Conservation (phyloP, 2,329 filamentous ascomycete genomes). For the Sphaerulina vaccinii region DNA sequence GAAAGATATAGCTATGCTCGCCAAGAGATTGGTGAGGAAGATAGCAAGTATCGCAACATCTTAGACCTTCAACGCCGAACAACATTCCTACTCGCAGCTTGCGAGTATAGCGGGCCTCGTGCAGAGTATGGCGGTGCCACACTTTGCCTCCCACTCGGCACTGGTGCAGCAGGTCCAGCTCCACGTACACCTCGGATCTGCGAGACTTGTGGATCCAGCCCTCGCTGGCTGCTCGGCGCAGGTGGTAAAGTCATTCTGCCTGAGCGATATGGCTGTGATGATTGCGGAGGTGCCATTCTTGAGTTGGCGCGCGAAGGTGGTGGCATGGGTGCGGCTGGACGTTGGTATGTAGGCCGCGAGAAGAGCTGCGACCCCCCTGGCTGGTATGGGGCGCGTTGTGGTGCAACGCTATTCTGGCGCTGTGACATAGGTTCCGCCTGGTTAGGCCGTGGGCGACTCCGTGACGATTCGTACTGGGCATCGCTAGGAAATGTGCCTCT, state of each 20-base stretch:
- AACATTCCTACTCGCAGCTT: neutral
- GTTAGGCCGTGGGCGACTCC: neutral
- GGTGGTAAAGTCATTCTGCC: constrained; percentile 24
- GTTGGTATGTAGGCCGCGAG: neutral
- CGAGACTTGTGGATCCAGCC: constrained; percentile 22
- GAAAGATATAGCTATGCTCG: too few relatives aligned
- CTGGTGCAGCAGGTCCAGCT: constrained; percentile 12
- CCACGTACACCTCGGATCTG: constrained; percentile 31
- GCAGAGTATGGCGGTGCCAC: neutral
- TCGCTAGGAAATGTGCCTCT: neutral
- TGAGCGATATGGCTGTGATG: constrained; percentile 10
- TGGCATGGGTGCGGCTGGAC: neutral
- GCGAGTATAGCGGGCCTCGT: neutral
- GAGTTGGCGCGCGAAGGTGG: neutral
- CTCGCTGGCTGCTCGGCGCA: constrained; percentile 4
- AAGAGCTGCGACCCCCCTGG: neutral
- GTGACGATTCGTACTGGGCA: neutral
- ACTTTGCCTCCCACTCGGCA: neutral
- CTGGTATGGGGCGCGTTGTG: neutral
- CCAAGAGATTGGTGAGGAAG: neutral
- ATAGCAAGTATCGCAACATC: neutral
- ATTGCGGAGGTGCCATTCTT: neutral
- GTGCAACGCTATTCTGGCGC: neutral
- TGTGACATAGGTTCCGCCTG: neutral
- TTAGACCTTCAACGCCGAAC: neutral